Evolutionary conservation across 1,284 basidiomycete species (phyloP), one percentile per base, ranked within the genome.

Genomic region (Marasmius oreades): DNA sequence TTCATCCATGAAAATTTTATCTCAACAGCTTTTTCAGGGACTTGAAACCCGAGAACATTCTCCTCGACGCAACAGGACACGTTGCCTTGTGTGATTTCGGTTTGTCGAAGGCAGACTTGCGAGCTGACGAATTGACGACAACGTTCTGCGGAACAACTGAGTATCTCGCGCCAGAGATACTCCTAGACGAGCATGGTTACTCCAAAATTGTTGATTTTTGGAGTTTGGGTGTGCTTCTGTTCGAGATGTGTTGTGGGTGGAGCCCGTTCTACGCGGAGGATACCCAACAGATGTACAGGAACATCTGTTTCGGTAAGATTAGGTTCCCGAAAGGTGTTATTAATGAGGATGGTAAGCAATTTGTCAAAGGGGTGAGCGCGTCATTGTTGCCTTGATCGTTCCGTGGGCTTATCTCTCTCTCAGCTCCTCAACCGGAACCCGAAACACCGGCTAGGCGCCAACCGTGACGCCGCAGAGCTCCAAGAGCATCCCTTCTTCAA

Each of bases 231-330:
- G 94, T 95, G 16, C 78, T 93, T 43, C 76, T 95, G 33, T 95
- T 95, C 67, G 93, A 95, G 73, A 99, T 99, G 97, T 99, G 96
- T 70, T 99, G 97, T 67, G 97, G 97, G 16, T 99, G 97, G 97
- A 95, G 92, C 70, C 97, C 97, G 36, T 99, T 99, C 77, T 99
- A 99, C 69, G 96, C 96, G 14, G 97, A 99, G 67, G 97, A 99
- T 70, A 98, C 95, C 16, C 96, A 99, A 71, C 93, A 98, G 74
- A 99, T 99, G 97, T 99, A 99, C 79, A 95, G 95, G 81, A 92
- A 96, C 77, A 99, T 99, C 64, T 98, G 95, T 71, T 95, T 94
- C 72, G 97, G 97, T 62, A 99, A 98, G 82, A 98, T 99, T 70
- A 85, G 96, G 61, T 99, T 99, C 78, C 97, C 97, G 26, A 91